Base-by-base conservation (phyloP, 2,329 filamentous ascomycete species). In the Monilinia aucupariae region DNA sequence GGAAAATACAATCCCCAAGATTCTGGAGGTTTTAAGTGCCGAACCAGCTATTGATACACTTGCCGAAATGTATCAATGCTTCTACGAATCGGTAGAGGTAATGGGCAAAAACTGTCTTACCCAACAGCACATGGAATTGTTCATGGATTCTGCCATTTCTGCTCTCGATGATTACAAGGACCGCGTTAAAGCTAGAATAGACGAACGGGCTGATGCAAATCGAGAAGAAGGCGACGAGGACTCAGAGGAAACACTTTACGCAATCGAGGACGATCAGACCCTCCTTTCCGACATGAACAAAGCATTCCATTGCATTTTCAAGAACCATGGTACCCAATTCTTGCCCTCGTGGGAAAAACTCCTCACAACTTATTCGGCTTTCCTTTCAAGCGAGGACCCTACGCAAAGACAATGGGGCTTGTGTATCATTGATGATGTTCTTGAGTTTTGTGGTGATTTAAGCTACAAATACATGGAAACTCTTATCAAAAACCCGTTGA, bases 241-340 rank as follows among this genome's bases (percentile, higher is more conserved):
- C 64, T 88, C 88, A 20, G 90, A 97, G 70, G 93, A 97, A 59
- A 85, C 88, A 51, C 82, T 96, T 39, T 89, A 96, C 70, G 94
- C 93, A 15, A 92, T 99, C 54, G 94, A 99, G 75, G 94, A 99
- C 70, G 94, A 99, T 74, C 93, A 97, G 77, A 96, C 92, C 27
- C 82, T 99, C 22, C 83, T 99, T 50, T 96, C 92, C 1, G 94
- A 99, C 74, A 99, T 99, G 94, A 99, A 99, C 85, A 99, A 99
- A 81, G 93, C 94, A 0, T 99, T 96, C 83, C 94, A 99, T 77
- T 93, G 92, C 65, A 91, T 99, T 68, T 99, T 99, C 83, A 97
- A 97, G 81, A 92, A 96, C 78, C 92, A 97, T 74, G 90, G 91
- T 30, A 82, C 86, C 12, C 80, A 83, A 13, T 99, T 99, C 81